These are phyloP conservation scores for Mimosa bimucronata DNA, from an alignment of 306 rosid genomes.

Conservation along the genomic window DNA sequence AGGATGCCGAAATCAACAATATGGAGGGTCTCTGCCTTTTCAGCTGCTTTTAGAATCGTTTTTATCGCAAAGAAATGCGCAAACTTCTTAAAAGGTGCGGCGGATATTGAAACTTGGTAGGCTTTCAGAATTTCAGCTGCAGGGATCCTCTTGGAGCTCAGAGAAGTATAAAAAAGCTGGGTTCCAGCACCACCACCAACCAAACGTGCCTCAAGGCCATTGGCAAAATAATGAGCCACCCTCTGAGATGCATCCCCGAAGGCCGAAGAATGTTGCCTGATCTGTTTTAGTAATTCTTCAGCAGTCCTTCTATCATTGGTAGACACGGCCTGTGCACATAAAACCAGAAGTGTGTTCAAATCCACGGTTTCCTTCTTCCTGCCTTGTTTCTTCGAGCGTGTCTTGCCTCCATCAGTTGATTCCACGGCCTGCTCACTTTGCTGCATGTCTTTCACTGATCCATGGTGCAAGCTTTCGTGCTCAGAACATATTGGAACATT, in stretches of 20 bases:
- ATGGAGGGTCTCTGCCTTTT: slow-evolving; percentile 63
- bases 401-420: slow-evolving; percentile 46
- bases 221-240: slow-evolving; percentile 69
- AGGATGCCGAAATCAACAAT: slow-evolving; percentile 82
- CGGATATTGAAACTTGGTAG: slow-evolving; percentile 53
- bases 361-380: slow-evolving; percentile 61
- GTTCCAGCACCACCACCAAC: slow-evolving; percentile 66
- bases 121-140: slow-evolving; percentile 64
- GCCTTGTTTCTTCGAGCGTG: slow-evolving; percentile 50
- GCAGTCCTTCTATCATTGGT: slow-evolving; percentile 60
- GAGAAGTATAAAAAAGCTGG: slow-evolving; percentile 51
- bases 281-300: slow-evolving; percentile 67
- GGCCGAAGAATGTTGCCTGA: slow-evolving; percentile 67
- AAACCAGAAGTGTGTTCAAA: slow-evolving; percentile 60
- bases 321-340: slow-evolving; percentile 78
- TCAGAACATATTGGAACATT: slow-evolving; percentile 48
- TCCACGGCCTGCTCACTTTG: slow-evolving; percentile 20
- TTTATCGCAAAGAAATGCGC: slow-evolving; percentile 61
- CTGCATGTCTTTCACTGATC: slow-evolving; percentile 16
- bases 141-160: slow-evolving; percentile 48
- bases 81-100: slow-evolving; percentile 69
- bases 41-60: slow-evolving; percentile 54
- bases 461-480: slow-evolving; percentile 22
- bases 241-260: slow-evolving; percentile 69
- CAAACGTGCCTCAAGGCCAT: slow-evolving; percentile 73